phyloP scores from a whole-genome alignment of 2,329 filamentous ascomycete species.

The Pseudogymnoascus sp. region DNA sequence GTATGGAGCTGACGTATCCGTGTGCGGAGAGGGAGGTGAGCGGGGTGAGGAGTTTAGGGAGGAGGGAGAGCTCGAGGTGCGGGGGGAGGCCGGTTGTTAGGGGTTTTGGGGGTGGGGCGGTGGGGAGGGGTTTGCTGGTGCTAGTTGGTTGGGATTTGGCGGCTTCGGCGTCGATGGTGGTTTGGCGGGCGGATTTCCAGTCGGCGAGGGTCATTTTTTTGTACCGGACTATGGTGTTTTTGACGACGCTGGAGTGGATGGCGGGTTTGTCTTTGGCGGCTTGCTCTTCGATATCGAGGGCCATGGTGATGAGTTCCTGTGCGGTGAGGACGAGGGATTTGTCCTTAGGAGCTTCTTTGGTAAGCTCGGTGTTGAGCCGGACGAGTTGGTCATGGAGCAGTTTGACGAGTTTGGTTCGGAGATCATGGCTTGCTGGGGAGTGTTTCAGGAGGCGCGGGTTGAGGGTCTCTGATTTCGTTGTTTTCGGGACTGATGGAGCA shows the following conservation, averaged over 20 bases:
- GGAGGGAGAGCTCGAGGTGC: conserved; percentile 58
- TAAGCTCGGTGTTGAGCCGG: conserved; percentile 57
- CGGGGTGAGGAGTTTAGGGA: conserved; percentile 54
- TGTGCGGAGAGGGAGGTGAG: conserved; percentile 53
- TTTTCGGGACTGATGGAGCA: conserved; percentile 10
- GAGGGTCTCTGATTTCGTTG: conserved; percentile 42
- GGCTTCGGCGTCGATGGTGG: conserved; percentile 32
- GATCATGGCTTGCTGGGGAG: conserved; percentile 48
- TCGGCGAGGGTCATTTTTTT: conserved; percentile 64
- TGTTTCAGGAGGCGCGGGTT: conserved; percentile 56
- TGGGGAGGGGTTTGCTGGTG: conserved; percentile 15
- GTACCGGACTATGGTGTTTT: conserved; percentile 66
- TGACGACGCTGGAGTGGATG: conserved; percentile 78
- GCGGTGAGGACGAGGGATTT: conserved; percentile 49
- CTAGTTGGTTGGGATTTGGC: no score
- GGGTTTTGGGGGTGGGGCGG: conserved; percentile 31
- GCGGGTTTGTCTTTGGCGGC: conserved; percentile 55
- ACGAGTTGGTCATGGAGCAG: conserved; percentile 56
- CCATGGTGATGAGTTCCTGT: conserved; percentile 58
- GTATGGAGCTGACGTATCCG: conserved; percentile 67
- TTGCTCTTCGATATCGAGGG: conserved; percentile 71
- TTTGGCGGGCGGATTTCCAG: conserved; percentile 58
- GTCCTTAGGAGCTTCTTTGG: conserved; percentile 41
- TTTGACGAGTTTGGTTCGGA: conserved; percentile 49
- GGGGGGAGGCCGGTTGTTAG: conserved; percentile 62